Conservation (phyloP, 31 red algal species). For the Bonnemaisonia californica region DNA sequence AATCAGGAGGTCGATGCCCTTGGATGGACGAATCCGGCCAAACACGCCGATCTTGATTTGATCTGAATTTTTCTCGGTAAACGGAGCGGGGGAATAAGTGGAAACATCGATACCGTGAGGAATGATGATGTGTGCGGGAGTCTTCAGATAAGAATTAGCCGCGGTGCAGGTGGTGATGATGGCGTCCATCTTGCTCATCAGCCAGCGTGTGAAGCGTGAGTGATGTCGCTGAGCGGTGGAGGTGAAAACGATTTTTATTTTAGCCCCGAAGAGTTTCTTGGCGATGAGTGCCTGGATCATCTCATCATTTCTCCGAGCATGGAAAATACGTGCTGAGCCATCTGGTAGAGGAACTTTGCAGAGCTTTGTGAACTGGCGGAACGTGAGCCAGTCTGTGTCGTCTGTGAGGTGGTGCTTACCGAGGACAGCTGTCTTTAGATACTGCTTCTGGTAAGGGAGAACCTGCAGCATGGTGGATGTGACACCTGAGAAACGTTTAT, state of each 20-base stretch:
- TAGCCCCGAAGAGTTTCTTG: neutral
- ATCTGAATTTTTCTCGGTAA: neutral
- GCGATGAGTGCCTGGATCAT: conserved; percentile 17
- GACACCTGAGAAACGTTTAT: neutral
- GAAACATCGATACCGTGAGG: conserved; percentile 2
- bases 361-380: no score
- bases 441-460: neutral
- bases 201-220: neutral
- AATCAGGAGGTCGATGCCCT: conserved; percentile 1
- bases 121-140: neutral
- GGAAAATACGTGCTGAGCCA: neutral
- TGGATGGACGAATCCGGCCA: neutral
- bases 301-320: conserved; percentile 13
- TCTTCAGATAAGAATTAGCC: conserved; percentile 6
- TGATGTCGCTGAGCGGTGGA: conserved; percentile 16
- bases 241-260: conserved; percentile 16
- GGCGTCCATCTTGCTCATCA: conserved; percentile 14
- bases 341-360: no score
- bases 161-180: conserved; percentile 11
- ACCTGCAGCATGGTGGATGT: neutral
- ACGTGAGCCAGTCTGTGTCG: no score
- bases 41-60: conserved; percentile 9
- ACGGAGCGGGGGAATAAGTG: neutral
- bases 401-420: conserved; percentile 3
- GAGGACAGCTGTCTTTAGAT: neutral